Conservation (phyloP, 352 stramenopile genomes). For the Phytopythium sindhum region DNA sequence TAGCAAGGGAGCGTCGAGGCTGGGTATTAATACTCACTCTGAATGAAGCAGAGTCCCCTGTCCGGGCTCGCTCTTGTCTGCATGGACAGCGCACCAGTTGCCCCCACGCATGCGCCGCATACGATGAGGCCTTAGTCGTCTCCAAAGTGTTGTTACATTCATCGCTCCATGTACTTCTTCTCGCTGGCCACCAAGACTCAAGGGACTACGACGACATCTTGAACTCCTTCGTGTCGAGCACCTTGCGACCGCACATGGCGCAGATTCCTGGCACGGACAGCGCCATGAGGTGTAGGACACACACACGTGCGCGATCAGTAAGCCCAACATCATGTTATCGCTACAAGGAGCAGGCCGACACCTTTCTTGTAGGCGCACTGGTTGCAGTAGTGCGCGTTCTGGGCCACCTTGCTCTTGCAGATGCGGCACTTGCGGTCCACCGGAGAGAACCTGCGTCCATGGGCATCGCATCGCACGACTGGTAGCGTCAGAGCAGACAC, state of each 20-base stretch:
- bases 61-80: no score
- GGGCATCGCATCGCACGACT: no score
- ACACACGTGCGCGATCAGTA: no score
- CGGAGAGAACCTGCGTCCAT: slow-evolving; percentile 50
- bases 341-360: slow-evolving; percentile 7
- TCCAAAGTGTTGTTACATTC: no score
- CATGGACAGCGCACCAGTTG: no score
- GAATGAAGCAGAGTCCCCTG: no score
- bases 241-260: slow-evolving; percentile 63
- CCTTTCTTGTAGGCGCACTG: slow-evolving; percentile 81
- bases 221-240: slow-evolving; percentile 60
- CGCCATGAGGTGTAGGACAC: no score
- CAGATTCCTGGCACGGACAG: slow-evolving; percentile 35
- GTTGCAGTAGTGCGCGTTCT: slow-evolving; percentile 68
- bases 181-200: no score
- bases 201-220: slow-evolving; percentile 45
- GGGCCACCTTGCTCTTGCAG: slow-evolving; percentile 54
- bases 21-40: not conserved
- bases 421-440: slow-evolving; percentile 55
- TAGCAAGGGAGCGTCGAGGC: not conserved
- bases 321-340: no score
- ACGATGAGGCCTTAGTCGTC: no score
- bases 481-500: not conserved
- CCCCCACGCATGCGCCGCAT: no score
- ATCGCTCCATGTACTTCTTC: no score